Evolutionary conservation across 1,284 basidiomycete species (phyloP), one percentile per base, ranked within the genome.

Genomic region (Amylostereum areolatum): DNA sequence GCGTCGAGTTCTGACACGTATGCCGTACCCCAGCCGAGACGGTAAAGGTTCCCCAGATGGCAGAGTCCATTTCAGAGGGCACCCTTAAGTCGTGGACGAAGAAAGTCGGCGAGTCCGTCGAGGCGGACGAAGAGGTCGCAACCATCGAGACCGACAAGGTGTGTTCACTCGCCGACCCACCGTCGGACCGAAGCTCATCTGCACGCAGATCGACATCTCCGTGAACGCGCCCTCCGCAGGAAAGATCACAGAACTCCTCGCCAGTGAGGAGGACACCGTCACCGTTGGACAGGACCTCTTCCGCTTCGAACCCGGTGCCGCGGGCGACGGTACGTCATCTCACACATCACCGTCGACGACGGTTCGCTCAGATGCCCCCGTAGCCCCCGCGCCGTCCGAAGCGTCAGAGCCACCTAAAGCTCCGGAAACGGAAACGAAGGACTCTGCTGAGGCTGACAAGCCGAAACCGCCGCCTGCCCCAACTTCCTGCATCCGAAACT

Each of bases 91-190:
- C 92, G 54, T 99, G 94, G 93, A 78, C 80, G 61, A 98, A 98
- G 75, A 83, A 95, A 71, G 85, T 91, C 46, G 96, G 96, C 40
- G 96, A 99, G 65, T 81, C 74, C 54, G 94, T 99, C 52, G 81
- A 86, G 65, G 86, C 78, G 39, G 93, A 97, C 66, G 96, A 99
- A 72, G 96, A 99, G 73, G 79, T 99, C 50, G 96, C 94, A 28
- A 96, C 92, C 43, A 98, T 99, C 59, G 96, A 99, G 75, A 99
- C 96, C 10, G 96, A 99, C 80, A 98, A 98, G 88, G 94, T 92
- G 55, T 50, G 66, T 57, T 11, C 11, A 43, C 52, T 37, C 32
- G 29, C 45, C 44, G 42, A 10, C 34, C 32, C 30, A 18, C n/a
- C 30, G 39, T 6, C 9, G 11, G 18, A n/a, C 29, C 43, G 18